Evolutionary conservation across 2,329 filamentous ascomycete genomes (phyloP).

Genomic region (Pseudogymnoascus sp.): DNA sequence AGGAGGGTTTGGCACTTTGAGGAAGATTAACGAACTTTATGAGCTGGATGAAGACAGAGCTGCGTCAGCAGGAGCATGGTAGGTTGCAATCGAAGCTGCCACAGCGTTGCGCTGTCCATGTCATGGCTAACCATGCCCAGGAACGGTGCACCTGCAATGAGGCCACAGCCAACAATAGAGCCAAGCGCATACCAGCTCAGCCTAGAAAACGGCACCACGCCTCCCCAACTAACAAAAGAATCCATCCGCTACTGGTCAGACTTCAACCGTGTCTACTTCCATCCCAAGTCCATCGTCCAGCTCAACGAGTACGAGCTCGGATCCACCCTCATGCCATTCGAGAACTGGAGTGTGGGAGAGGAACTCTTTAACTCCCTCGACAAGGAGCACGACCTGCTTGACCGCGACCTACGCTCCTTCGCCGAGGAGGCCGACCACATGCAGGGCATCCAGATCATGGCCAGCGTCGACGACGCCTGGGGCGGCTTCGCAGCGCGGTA

Average conservation of each 20-base stretch:
- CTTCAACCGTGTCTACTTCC: slow-evolving; percentile 85
- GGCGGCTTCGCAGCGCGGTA: slow-evolving; percentile 67
- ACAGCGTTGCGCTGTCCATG: slow-evolving; percentile 8
- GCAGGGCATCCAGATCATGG: slow-evolving; percentile 75
- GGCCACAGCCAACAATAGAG: slow-evolving; percentile 58
- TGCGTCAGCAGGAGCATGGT: slow-evolving; percentile 31
- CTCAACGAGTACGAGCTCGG: slow-evolving; percentile 80
- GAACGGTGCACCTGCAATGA: slow-evolving; percentile 59
- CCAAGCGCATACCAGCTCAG: slow-evolving; percentile 70
- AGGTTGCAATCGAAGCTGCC: slow-evolving; percentile 14
- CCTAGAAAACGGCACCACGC: slow-evolving; percentile 60
- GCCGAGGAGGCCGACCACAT: slow-evolving; percentile 89
- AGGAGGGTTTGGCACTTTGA: slow-evolving; percentile 80
- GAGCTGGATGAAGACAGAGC: slow-evolving; percentile 28
- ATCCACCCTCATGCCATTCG: slow-evolving; percentile 72
- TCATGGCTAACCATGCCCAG: slow-evolving; percentile 31
- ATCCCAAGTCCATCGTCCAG: slow-evolving; percentile 79
- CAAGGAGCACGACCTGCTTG: slow-evolving; percentile 75
- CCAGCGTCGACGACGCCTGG: slow-evolving; percentile 70
- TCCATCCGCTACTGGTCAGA: slow-evolving; percentile 95
- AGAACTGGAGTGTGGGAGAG: slow-evolving; percentile 64
- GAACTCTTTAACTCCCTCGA: slow-evolving; percentile 67
- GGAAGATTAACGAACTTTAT: slow-evolving; percentile 83
- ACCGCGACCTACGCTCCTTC: slow-evolving; percentile 83
- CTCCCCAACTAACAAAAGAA: slow-evolving; percentile 55